Percentiles rank a stretch among this genome's conserved stretches.
Evolutionary conservation across 805 yeast genomes (phyloP).

Genomic region (Saturnispora quitensis): DNA sequence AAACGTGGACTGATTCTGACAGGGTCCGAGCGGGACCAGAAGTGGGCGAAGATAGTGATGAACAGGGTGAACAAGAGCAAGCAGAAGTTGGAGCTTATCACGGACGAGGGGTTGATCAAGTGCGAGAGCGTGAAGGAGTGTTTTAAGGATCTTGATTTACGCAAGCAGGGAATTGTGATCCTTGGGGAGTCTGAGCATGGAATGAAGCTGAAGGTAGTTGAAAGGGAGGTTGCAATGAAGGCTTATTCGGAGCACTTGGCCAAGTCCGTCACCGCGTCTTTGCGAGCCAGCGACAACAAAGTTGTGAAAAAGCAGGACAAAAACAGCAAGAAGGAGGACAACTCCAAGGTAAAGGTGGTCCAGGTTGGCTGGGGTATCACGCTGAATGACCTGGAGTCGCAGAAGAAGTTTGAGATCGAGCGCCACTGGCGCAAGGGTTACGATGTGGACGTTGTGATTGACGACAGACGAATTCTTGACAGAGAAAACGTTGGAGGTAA

Average conservation of each 20-base stretch:
- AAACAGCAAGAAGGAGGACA: slow-evolving; percentile 4
- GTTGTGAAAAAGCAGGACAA: slow-evolving; percentile 11
- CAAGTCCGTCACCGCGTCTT: slow-evolving; percentile 13
- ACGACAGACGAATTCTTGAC: slow-evolving; percentile 27
- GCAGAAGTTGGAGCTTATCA: slow-evolving; percentile 17
- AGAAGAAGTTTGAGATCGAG: slow-evolving; percentile 43
- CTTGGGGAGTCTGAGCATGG: slow-evolving; percentile 13
- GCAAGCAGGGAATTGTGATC: slow-evolving; percentile 20
- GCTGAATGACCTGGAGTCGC: slow-evolving; percentile 41
- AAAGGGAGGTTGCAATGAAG: slow-evolving; percentile 19
- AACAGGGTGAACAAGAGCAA: slow-evolving; percentile 12
- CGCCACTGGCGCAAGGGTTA: slow-evolving; percentile 36
- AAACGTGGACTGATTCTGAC: slow-evolving; percentile 8
- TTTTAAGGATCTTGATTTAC: slow-evolving; percentile 15
- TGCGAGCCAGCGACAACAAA: slow-evolving; percentile 13
- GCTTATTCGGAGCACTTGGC: slow-evolving; percentile 23
- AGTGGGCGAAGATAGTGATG: slow-evolving; percentile 20
- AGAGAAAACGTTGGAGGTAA: slow-evolving; percentile 10
- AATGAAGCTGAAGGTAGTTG: slow-evolving; percentile 18
- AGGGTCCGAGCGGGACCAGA: slow-evolving; percentile 23
- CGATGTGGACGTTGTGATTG: slow-evolving; percentile 33
- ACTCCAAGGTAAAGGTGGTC: slow-evolving; percentile 29
- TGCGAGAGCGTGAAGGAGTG: slow-evolving; percentile 9
- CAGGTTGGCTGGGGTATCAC: slow-evolving; percentile 50
- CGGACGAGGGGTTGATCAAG: slow-evolving; percentile 13